Conservation (phyloP, 805 yeast species). For the Candida ovalis region DNA sequence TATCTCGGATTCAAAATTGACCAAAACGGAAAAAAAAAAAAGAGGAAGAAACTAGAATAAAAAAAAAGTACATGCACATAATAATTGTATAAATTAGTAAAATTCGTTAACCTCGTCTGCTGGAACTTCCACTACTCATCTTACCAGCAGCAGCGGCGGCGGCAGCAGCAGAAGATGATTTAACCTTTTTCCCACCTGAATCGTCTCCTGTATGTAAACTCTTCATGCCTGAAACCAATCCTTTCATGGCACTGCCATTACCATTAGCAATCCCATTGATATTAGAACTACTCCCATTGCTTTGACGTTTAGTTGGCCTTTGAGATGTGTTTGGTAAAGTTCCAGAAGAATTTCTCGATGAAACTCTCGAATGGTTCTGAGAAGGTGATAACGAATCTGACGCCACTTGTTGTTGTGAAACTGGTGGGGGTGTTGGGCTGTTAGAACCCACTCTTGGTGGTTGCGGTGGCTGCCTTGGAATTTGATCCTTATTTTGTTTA, state of each 20-base stretch:
- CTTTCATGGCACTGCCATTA: neutral
- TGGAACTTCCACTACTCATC: neutral
- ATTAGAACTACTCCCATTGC: neutral
- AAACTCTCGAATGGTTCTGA: neutral
- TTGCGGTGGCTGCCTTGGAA: conserved; percentile 1
- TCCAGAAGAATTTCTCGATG: conserved; percentile 4
- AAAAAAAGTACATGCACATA: neutral
- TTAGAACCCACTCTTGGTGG: neutral
- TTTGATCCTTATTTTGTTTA: conserved; percentile 25
- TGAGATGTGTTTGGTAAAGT: neutral
- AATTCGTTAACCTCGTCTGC: neutral
- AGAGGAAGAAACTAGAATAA: neutral
- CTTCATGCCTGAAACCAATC: conserved; percentile 1
- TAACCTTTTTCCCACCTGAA: conserved; percentile 3
- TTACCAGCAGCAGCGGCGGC: conserved; percentile 13
- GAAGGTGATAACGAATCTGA: conserved; percentile 3
- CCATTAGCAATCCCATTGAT: neutral
- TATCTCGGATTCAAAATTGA: neutral
- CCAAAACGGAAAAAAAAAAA: neutral
- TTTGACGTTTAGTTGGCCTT: neutral
- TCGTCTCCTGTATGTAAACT: conserved; percentile 1
- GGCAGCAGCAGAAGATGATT: conserved; percentile 23
- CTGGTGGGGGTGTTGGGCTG: neutral
- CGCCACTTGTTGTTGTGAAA: neutral
- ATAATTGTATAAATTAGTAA: neutral